Conservation (phyloP, 495 filamentous ascomycete genomes). For the Pseudotulostoma volvatum region DNA sequence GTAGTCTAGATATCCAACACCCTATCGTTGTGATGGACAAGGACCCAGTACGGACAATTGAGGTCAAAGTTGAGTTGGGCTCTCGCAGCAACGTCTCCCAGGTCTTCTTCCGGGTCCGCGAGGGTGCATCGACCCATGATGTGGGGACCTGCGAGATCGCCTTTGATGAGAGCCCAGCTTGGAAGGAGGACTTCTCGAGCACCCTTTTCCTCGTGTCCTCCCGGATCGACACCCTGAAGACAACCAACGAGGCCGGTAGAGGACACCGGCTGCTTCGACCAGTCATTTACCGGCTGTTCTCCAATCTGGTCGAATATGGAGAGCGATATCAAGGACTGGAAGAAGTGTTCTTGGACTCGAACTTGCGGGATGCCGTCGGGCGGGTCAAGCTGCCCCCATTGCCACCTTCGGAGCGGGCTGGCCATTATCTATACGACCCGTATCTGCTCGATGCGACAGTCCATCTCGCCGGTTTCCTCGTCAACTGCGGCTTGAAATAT, state of each 20-base stretch:
- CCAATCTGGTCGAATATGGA: slow-evolving; percentile 14
- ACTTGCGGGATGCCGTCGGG: slow-evolving; percentile 15
- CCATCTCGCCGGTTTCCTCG: slow-evolving; percentile 26
- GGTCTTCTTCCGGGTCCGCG: not conserved
- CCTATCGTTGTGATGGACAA: not conserved
- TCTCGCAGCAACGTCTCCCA: not conserved
- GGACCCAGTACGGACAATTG: not conserved
- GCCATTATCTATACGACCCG: slow-evolving; percentile 13
- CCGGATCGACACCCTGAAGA: not conserved
- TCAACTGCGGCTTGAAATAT: slow-evolving; percentile 45
- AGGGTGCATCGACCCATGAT: not conserved
- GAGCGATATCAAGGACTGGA: slow-evolving; percentile 15
- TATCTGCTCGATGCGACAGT: slow-evolving; percentile 18
- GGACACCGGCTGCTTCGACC: slow-evolving; percentile 41
- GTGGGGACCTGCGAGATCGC: not conserved
- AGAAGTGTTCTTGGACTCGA: slow-evolving; percentile 23
- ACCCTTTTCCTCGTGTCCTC: not conserved
- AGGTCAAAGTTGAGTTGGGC: not conserved
- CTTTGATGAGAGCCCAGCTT: not conserved
- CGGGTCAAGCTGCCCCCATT: slow-evolving; percentile 20
- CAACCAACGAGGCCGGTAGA: slow-evolving; percentile 3
- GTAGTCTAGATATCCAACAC: slow-evolving; percentile 28
- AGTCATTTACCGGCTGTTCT: slow-evolving; percentile 22
- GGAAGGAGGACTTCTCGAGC: not conserved
- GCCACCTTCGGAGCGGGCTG: slow-evolving; percentile 19